Evolutionary conservation across 345 rosid species (phyloP), one percentile per base, ranked within the genome.

Genomic region (Salix udensis): DNA sequence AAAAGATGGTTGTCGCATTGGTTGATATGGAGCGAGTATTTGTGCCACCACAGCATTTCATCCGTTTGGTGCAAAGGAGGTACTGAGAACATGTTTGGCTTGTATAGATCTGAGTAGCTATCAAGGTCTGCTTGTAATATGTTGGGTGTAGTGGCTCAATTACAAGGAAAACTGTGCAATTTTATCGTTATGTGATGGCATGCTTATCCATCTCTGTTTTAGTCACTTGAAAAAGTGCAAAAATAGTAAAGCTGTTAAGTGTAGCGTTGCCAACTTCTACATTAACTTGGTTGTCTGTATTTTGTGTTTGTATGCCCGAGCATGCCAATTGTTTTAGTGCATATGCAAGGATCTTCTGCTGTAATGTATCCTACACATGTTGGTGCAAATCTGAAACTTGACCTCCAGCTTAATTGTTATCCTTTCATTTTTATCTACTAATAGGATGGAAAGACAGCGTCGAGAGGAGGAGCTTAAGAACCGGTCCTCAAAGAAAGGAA

Each of bases 21-120:
- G 98, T 96, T 72, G 99, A 96, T 82, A 96, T 96, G 99, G 99
- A 96, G 82, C 97, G 99, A 58, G 97, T 89, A 64, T 96, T 96
- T 87, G 99, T 96, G 78, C 99, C 99, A 61, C 97, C 99, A 76
- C 99, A 96, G 74, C 99, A 96, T 81, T 96, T 96, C 82, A 96
- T 96, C 79, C 97, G 99, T 34, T 87, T 96, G 79, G 95, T 96
- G 76, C 99, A 96, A 70, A 89, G 99, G 79, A 82, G 98, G 99
- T 93, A 89, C 62, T 78, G n/a, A 6, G 30, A 46, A 53, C 61
- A 53, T 21, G 61, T 21, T 21, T 46, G 61, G 13, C 11, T 53
- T n/a, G 60, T 53, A 21, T 21, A 53, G 4, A 53, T 53, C 23
- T 53, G 24, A 53, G 26, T 53, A 19, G 61, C 10, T 19, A 53